Conservation (phyloP, 2,329 filamentous ascomycete species). For the Thielaviopsis ethacetica region DNA sequence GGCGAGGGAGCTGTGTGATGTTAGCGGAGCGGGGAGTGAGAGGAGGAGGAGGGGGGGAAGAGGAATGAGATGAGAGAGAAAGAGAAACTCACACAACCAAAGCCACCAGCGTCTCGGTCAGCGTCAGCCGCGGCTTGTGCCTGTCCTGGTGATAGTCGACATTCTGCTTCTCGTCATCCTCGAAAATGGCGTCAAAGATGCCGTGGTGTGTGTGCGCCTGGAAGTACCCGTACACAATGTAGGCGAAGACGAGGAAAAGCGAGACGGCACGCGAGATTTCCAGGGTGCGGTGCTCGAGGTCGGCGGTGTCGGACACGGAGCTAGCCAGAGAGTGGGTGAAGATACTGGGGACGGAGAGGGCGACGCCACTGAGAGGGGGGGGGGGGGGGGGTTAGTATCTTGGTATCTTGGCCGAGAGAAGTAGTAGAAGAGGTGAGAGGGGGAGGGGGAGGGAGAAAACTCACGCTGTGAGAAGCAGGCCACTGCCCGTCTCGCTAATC, state of each 20-base stretch:
- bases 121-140: slow-evolving; percentile 51
- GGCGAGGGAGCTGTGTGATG: slow-evolving; percentile 37
- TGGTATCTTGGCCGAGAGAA: slow-evolving; percentile 4
- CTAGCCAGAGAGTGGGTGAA: slow-evolving; percentile 32
- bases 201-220: slow-evolving; percentile 63
- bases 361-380: slow-evolving; percentile 20
- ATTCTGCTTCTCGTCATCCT: slow-evolving; percentile 52
- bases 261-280: slow-evolving; percentile 56
- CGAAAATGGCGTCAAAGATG: slow-evolving; percentile 59
- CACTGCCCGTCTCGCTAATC: slow-evolving; percentile 64
- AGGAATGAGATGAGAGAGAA: neutral
- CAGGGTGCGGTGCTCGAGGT: slow-evolving; percentile 36
- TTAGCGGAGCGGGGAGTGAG: neutral
- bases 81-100: slow-evolving; percentile 21
- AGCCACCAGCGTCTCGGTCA: slow-evolving; percentile 55
- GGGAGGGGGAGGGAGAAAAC: slow-evolving; percentile 21
- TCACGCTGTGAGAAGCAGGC: slow-evolving; percentile 60
- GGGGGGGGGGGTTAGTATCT: slow-evolving; percentile 1
- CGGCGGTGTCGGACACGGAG: slow-evolving; percentile 15
- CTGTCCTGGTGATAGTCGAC: slow-evolving; percentile 44
- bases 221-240: slow-evolving; percentile 51
- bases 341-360: slow-evolving; percentile 32
- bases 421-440: neutral
- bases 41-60: neutral
- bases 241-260: slow-evolving; percentile 54